These are phyloP conservation scores for Naganishia vaughanmartiniae DNA, from an alignment of 768 basidiomycete species.

Conservation along the genomic window DNA sequence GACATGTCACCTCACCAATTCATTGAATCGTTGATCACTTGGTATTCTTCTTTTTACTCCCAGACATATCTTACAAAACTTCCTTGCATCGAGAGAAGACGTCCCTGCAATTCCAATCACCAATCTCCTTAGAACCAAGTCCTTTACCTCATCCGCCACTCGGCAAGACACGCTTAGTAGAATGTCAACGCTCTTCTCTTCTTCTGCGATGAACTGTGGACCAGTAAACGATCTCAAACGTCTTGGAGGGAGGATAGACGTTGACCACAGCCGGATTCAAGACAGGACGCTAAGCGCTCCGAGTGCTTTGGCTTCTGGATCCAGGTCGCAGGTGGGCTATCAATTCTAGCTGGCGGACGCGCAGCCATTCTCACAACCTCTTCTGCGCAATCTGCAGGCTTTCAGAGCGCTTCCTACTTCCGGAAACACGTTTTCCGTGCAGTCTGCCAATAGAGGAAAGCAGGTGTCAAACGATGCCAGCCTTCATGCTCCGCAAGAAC, in stretches of 20 bases:
- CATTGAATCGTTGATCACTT: no score
- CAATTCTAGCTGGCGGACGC: no score
- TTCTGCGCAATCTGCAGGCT: background rate
- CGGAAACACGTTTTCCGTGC: background rate
- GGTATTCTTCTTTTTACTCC: no score
- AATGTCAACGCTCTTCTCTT: conserved; percentile 19
- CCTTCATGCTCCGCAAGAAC: background rate
- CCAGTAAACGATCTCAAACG: conserved; percentile 28
- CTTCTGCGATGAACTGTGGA: conserved; percentile 20
- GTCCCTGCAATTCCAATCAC: no score
- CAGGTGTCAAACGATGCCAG: background rate
- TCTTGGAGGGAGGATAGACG: conserved; percentile 16
- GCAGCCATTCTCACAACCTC: background rate
- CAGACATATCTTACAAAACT: no score
- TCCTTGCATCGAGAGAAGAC: no score
- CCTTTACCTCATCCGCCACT: no score
- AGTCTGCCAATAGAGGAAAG: background rate
- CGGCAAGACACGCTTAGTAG: no score
- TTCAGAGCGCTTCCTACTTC: conserved; percentile 6
- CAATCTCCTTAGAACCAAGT: no score
- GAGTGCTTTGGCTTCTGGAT: background rate
- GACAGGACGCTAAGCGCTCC: background rate
- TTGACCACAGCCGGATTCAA: conserved; percentile 6
- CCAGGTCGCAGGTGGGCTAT: conserved; percentile 8
- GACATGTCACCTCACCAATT: no score